Evolutionary conservation across 2,329 filamentous ascomycete species (phyloP).

Genomic region (Paecilomyces variotii): DNA sequence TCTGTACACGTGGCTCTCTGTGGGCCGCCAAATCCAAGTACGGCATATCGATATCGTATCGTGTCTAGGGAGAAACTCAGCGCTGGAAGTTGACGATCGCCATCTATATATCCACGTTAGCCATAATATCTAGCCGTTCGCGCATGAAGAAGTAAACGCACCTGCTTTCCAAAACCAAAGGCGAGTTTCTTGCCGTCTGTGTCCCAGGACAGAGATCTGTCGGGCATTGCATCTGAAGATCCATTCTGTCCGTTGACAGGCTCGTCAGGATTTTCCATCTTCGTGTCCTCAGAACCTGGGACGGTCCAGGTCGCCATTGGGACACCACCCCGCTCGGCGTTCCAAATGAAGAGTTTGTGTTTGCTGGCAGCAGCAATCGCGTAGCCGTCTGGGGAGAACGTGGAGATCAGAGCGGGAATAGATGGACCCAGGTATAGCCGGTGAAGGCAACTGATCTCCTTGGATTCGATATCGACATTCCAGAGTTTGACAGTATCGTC

Average conservation of each 20-base stretch:
- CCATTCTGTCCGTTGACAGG: conserved; percentile 30
- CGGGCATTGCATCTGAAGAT: conserved; percentile 15
- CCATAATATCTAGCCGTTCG: background rate
- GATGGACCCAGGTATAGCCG: conserved; percentile 27
- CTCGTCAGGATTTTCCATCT: conserved; percentile 25
- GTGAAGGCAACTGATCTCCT: conserved; percentile 29
- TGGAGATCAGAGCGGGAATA: conserved; percentile 31
- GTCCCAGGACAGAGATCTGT: conserved; percentile 44
- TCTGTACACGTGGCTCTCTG: background rate
- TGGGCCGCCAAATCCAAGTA: background rate
- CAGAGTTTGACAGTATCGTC: conserved; percentile 40
- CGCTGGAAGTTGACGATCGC: conserved; percentile 25
- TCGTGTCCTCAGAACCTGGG: conserved; percentile 21
- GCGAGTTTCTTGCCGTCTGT: conserved; percentile 46
- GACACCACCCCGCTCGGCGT: conserved; percentile 35
- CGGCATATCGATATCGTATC: background rate
- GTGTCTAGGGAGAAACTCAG: background rate
- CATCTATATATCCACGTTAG: conserved; percentile 16
- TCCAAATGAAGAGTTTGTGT: conserved; percentile 40
- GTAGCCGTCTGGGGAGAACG: conserved; percentile 42
- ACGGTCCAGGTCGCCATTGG: conserved; percentile 34
- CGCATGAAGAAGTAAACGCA: conserved; percentile 18
- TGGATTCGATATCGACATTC: conserved; percentile 31
- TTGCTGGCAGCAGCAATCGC: conserved; percentile 38
- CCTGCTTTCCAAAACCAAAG: conserved; percentile 43